phyloP scores from a whole-genome alignment of 306 rosid species.

The Adenanthera pavonina region DNA sequence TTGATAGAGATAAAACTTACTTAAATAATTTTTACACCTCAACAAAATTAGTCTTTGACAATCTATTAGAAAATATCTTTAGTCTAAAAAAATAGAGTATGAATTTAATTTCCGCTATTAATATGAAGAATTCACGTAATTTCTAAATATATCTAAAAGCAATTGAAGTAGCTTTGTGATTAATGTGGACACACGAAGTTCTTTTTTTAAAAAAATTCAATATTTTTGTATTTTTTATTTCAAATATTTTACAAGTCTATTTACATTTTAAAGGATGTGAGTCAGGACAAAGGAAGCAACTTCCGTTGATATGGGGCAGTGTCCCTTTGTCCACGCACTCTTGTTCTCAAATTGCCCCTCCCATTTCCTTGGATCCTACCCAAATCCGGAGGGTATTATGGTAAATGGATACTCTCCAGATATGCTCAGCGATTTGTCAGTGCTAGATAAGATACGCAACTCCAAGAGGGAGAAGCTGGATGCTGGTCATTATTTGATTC shows the following conservation, averaged over 20 bases:
- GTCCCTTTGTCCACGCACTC: neutral
- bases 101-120: no score
- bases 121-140: no score
- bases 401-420: neutral
- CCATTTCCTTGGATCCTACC: neutral
- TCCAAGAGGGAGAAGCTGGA: neutral
- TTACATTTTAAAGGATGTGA: neutral
- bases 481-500: neutral
- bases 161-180: no score
- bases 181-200: no score
- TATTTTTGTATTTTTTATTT: neutral
- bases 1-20: no score
- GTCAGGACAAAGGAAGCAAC: neutral
- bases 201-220: no score
- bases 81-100: no score
- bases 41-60: no score
- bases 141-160: no score
- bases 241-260: neutral
- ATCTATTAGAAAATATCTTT: no score
- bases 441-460: neutral
- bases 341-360: neutral
- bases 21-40: no score
- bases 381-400: neutral
- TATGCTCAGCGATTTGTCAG: neutral
- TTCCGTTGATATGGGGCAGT: neutral